Conservation (phyloP, 139 green algal genomes). For the Picochlorum sp. region DNA sequence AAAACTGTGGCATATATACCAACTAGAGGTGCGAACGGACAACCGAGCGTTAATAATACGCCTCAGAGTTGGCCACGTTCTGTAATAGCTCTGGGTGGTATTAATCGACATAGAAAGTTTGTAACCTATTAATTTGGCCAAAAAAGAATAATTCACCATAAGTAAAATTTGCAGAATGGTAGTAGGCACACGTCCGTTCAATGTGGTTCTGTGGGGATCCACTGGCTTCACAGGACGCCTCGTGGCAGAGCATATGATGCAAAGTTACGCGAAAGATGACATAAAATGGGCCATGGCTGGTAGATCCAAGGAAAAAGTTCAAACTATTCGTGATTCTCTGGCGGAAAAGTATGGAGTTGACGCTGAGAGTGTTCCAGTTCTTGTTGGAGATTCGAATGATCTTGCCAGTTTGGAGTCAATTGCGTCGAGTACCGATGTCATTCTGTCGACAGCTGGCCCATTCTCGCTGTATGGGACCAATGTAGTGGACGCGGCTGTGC, state of each 20-base stretch:
- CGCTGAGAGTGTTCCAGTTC: slow-evolving; percentile 49
- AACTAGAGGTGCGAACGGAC: too few species aligned
- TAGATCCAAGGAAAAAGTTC: slow-evolving; percentile 60
- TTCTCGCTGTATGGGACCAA: slow-evolving; percentile 51
- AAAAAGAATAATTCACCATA: too few species aligned
- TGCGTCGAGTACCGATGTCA: slow-evolving; percentile 42
- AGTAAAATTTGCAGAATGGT: neutral
- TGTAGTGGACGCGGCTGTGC: slow-evolving; percentile 67
- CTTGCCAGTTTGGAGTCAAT: slow-evolving; percentile 40
- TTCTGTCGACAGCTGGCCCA: slow-evolving; percentile 66
- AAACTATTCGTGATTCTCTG: slow-evolving; percentile 36
- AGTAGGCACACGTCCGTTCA: slow-evolving; percentile 21
- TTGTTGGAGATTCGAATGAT: slow-evolving; percentile 56
- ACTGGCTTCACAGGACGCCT: slow-evolving; percentile 64
- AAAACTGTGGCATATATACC: too few species aligned
- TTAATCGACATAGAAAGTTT: too few species aligned
- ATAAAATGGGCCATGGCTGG: slow-evolving; percentile 74
- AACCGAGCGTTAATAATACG: too few species aligned
- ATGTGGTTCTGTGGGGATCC: slow-evolving; percentile 65
- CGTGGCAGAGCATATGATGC: slow-evolving; percentile 64
- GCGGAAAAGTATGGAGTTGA: slow-evolving; percentile 16
- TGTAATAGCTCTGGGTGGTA: too few species aligned
- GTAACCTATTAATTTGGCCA: too few species aligned
- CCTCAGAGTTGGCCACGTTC: too few species aligned
- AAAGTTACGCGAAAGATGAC: slow-evolving; percentile 44